phyloP scores from a whole-genome alignment of 2,329 filamentous ascomycete genomes.

The Helminthosporium solani region DNA sequence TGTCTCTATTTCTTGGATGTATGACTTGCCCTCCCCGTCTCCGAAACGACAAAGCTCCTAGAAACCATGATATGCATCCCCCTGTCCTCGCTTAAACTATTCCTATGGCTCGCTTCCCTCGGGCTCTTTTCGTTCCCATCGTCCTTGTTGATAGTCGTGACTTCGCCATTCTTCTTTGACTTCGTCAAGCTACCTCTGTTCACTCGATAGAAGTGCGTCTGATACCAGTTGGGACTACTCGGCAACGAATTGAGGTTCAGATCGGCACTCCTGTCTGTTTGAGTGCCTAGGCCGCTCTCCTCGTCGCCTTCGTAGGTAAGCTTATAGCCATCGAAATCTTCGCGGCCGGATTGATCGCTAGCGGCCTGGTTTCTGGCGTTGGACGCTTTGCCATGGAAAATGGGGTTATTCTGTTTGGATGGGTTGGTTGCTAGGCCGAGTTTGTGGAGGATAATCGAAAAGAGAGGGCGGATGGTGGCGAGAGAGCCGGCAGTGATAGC shows the following conservation, averaged over 20 bases:
- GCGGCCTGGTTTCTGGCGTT: slow-evolving; percentile 11
- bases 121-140: slow-evolving; percentile 29
- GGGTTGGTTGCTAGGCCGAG: slow-evolving; percentile 28
- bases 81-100: slow-evolving; percentile 15
- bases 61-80: slow-evolving; percentile 34
- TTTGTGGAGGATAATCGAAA: slow-evolving; percentile 25
- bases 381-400: slow-evolving; percentile 9
- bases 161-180: slow-evolving; percentile 7
- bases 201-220: slow-evolving; percentile 7
- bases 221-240: slow-evolving; percentile 10
- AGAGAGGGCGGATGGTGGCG: slow-evolving; percentile 38
- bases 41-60: slow-evolving; percentile 32
- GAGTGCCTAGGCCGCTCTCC: slow-evolving; percentile 12
- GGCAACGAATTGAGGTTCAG: not conserved
- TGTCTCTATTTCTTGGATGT: not conserved
- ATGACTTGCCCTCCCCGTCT: slow-evolving; percentile 22
- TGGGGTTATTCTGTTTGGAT: slow-evolving; percentile 17
- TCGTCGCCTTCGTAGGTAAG: slow-evolving; percentile 19
- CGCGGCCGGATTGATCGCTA: slow-evolving; percentile 9
- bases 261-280: too few relatives aligned
- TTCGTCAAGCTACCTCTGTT: slow-evolving; percentile 5
- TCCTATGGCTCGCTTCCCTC: slow-evolving; percentile 14
- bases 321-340: slow-evolving; percentile 22
- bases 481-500: slow-evolving; percentile 41
- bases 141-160: slow-evolving; percentile 2